phyloP scores from a whole-genome alignment of 257 asterid genomes.

The Solanum pennellii region DNA sequence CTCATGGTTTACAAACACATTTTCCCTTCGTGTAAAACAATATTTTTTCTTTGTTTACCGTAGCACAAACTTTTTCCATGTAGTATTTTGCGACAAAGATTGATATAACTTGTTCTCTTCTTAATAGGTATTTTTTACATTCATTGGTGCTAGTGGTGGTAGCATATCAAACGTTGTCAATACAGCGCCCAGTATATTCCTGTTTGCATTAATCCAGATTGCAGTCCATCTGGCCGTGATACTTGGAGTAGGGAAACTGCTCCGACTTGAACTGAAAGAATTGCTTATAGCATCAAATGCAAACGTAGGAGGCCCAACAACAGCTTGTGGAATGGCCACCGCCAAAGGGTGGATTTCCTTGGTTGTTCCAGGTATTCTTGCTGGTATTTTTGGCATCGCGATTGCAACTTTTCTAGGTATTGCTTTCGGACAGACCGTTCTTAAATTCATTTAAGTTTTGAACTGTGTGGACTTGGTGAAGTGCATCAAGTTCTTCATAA shows the following conservation, averaged over 20 bases:
- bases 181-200: slow-evolving; percentile 76
- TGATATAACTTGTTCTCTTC: not conserved
- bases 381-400: slow-evolving; percentile 78
- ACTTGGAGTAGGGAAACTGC: slow-evolving; percentile 69
- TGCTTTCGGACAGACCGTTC: slow-evolving; percentile 57
- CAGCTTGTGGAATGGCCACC: slow-evolving; percentile 96
- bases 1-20: not conserved
- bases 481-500: not conserved
- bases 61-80: not conserved
- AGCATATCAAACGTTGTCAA: slow-evolving; percentile 54
- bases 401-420: slow-evolving; percentile 88
- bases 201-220: slow-evolving; percentile 68
- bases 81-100: not conserved
- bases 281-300: slow-evolving; percentile 94
- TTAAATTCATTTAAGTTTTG: slow-evolving; percentile 43
- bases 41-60: not conserved
- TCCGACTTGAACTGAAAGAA: slow-evolving; percentile 52
- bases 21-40: not conserved
- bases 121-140: slow-evolving; percentile 60
- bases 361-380: slow-evolving; percentile 79
- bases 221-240: slow-evolving; percentile 60
- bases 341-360: slow-evolving; percentile 91
- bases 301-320: slow-evolving; percentile 95
- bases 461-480: not conserved
- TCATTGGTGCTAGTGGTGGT: slow-evolving; percentile 87